A percentile compares a stretch with the other conserved stretches of the same genome.
Evolutionary conservation across 331 rosid genomes (phyloP).

Genomic region (Quercus phellos): DNA sequence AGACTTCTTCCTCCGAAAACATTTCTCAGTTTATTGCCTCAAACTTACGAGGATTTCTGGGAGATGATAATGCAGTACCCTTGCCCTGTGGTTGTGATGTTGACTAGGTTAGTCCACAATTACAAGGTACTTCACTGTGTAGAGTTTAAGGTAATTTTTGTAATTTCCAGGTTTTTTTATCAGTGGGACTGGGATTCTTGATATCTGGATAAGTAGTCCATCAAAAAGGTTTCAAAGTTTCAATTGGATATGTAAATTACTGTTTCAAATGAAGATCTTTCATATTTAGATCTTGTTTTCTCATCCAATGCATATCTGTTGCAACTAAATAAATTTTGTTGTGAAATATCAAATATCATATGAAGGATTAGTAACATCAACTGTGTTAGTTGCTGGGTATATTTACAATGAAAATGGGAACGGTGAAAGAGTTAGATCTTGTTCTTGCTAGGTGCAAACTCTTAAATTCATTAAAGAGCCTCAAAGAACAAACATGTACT

Average conservation of each 20-base stretch:
- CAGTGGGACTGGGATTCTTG: neutral
- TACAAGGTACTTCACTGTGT: constrained; percentile 46
- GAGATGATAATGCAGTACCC: constrained; percentile 71
- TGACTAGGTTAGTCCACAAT: constrained; percentile 76
- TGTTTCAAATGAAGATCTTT: neutral
- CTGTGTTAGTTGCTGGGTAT: too few species aligned
- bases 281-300: neutral
- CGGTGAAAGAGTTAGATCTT: too few species aligned
- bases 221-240: neutral
- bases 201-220: neutral
- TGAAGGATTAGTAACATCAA: too few species aligned
- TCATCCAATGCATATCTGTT: neutral
- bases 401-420: too few species aligned
- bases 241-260: neutral
- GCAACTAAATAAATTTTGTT: neutral
- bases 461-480: too few species aligned
- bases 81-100: constrained; percentile 87
- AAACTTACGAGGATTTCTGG: constrained; percentile 95
- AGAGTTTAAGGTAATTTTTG: constrained; percentile 7
- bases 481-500: too few species aligned
- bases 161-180: neutral
- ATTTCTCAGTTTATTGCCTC: constrained; percentile 76
- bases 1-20: constrained; percentile 53
- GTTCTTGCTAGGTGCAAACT: too few species aligned
- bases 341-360: too few species aligned